Evolutionary conservation across 345 rosid genomes (phyloP).

Genomic region (Noccaea bulbosa): DNA sequence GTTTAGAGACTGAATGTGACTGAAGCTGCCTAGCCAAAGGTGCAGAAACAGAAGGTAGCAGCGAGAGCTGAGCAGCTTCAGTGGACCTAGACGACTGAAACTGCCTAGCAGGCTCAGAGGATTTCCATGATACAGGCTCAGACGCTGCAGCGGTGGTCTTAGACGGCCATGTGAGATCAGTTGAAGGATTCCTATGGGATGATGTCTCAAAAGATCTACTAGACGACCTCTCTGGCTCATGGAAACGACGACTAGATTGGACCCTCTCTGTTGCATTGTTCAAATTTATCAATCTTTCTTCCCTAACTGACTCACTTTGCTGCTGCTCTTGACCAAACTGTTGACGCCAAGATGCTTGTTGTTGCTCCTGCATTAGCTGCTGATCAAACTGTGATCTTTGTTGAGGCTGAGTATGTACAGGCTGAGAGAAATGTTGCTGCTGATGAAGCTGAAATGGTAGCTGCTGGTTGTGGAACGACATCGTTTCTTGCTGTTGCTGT

Average conservation of each 20-base stretch:
- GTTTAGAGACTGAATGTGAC: slow-evolving; percentile 34
- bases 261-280: slow-evolving; percentile 43
- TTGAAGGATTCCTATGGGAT: slow-evolving; percentile 30
- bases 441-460: too few species aligned
- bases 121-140: slow-evolving; percentile 26
- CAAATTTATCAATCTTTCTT: slow-evolving; percentile 36
- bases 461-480: too few species aligned
- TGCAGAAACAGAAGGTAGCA: slow-evolving; percentile 28
- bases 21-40: not conserved
- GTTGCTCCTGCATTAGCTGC: slow-evolving; percentile 37
- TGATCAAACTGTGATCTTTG: slow-evolving; percentile 23
- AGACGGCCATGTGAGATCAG: slow-evolving; percentile 37
- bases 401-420: not conserved
- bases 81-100: slow-evolving; percentile 35
- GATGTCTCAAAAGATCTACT: slow-evolving; percentile 28
- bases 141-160: slow-evolving; percentile 17
- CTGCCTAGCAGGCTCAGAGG: slow-evolving; percentile 23
- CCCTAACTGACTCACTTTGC: slow-evolving; percentile 32
- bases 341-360: slow-evolving; percentile 34
- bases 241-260: slow-evolving; percentile 38
- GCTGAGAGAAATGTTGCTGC: slow-evolving; percentile 27
- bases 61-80: slow-evolving; percentile 39
- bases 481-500: too few species aligned
- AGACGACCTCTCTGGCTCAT: slow-evolving; percentile 28
- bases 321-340: slow-evolving; percentile 44